Evolutionary conservation across 768 basidiomycete genomes (phyloP).

Genomic region (Boletellus sp.): DNA sequence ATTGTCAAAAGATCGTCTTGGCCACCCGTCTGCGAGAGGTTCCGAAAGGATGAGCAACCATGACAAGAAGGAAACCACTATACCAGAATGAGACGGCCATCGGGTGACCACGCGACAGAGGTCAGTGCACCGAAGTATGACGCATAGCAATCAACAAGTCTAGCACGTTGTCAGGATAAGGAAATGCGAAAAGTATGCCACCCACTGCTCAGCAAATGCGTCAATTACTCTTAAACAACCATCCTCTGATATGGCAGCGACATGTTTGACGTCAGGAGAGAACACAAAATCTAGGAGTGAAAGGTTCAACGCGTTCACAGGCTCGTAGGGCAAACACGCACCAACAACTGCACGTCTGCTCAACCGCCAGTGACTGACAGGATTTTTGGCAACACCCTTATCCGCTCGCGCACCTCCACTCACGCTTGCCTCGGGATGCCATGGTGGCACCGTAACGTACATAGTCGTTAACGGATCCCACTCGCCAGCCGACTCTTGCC

Average conservation of each 20-base stretch:
- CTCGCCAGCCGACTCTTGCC: slow-evolving; percentile 35
- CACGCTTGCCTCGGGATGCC: slow-evolving; percentile 58
- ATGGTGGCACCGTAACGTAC: slow-evolving; percentile 79
- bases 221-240: slow-evolving; percentile 90
- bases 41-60: not conserved
- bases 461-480: slow-evolving; percentile 80
- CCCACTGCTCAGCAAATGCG: slow-evolving; percentile 79
- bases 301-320: slow-evolving; percentile 1
- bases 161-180: slow-evolving; percentile 27
- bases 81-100: slow-evolving; percentile 89
- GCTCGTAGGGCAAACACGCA: slow-evolving; percentile 30
- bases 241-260: slow-evolving; percentile 90
- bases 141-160: slow-evolving; percentile 89
- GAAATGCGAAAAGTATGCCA: slow-evolving; percentile 1
- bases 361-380: slow-evolving; percentile 87
- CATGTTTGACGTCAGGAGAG: slow-evolving; percentile 87
- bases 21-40: slow-evolving; percentile 70
- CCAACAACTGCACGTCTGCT: slow-evolving; percentile 71
- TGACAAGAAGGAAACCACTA: not conserved
- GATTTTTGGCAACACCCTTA: slow-evolving; percentile 76
- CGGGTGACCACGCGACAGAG: slow-evolving; percentile 92
- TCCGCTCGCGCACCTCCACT: slow-evolving; percentile 42
- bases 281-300: slow-evolving; percentile 73
- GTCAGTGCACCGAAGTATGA: slow-evolving; percentile 93
- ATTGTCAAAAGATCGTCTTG: slow-evolving; percentile 96